Evolutionary conservation across 768 basidiomycete genomes (phyloP).

Genomic region (Coprinopsis sp.): DNA sequence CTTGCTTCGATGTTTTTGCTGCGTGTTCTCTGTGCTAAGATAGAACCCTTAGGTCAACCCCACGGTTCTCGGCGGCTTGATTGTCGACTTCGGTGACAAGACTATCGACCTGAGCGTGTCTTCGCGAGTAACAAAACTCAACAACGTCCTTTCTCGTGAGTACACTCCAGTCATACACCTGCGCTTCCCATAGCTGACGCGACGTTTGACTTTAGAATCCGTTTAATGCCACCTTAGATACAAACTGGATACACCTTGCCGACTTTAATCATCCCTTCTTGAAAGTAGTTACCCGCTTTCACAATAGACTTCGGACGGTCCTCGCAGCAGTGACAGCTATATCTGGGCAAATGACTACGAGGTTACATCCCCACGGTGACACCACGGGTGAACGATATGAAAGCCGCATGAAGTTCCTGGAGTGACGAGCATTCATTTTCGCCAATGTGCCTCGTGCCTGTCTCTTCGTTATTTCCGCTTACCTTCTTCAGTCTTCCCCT

Average conservation of each 20-base stretch:
- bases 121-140: constrained; percentile 92
- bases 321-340: neutral
- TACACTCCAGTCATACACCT: constrained; percentile 11
- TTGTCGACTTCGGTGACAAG: constrained; percentile 98
- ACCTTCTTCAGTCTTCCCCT: neutral
- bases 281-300: constrained; percentile 8
- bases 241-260: neutral
- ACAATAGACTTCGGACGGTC: constrained; percentile 2
- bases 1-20: neutral
- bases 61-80: constrained; percentile 82
- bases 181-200: neutral
- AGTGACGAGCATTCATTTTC: no score
- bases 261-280: constrained; percentile 1
- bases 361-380: no score
- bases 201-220: constrained; percentile 27
- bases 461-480: constrained; percentile 1
- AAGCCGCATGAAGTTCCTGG: no score
- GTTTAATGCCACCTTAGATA: constrained; percentile 30
- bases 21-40: neutral
- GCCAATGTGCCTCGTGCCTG: neutral
- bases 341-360: no score
- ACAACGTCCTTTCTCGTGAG: constrained; percentile 81
- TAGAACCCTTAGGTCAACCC: constrained; percentile 70
- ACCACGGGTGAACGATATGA: no score
- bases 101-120: constrained; percentile 94